A percentile compares a stretch with the other conserved stretches of the same genome.
phyloP scores from a whole-genome alignment of 257 asterid genomes.

The Ajuga chamaepitys region DNA sequence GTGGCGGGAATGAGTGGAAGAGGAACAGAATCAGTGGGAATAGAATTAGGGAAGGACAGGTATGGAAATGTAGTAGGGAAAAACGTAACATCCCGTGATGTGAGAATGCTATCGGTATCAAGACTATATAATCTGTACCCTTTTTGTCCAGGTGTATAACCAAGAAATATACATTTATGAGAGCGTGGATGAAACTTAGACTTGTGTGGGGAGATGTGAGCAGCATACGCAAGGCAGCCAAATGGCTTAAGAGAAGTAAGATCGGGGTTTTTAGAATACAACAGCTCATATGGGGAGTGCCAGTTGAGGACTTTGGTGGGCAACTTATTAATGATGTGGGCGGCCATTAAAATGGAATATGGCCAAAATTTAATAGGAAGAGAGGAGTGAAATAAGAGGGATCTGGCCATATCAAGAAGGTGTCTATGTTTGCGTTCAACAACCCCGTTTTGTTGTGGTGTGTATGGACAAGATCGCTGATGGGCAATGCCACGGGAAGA shows the following conservation, averaged over 20 bases:
- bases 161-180: too few species aligned
- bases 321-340: background rate
- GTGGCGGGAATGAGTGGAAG: too few species aligned
- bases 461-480: background rate
- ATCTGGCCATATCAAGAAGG: background rate
- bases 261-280: background rate
- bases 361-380: background rate
- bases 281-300: background rate
- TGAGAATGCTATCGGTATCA: too few species aligned
- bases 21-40: too few species aligned
- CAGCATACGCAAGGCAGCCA: background rate
- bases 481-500: background rate
- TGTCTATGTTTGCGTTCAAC: background rate
- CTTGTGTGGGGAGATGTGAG: too few species aligned
- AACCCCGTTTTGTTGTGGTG: background rate
- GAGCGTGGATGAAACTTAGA: too few species aligned
- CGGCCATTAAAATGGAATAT: background rate
- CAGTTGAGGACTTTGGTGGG: background rate
- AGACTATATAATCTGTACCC: too few species aligned
- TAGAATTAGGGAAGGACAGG: too few species aligned
- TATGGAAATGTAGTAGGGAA: too few species aligned
- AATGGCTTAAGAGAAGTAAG: background rate
- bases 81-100: too few species aligned
- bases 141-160: too few species aligned
- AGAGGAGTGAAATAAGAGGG: background rate